A percentile compares a stretch with the other conserved stretches of the same genome.
phyloP scores from a whole-genome alignment of 2,329 filamentous ascomycete species.

The Penicillium polonicum region DNA sequence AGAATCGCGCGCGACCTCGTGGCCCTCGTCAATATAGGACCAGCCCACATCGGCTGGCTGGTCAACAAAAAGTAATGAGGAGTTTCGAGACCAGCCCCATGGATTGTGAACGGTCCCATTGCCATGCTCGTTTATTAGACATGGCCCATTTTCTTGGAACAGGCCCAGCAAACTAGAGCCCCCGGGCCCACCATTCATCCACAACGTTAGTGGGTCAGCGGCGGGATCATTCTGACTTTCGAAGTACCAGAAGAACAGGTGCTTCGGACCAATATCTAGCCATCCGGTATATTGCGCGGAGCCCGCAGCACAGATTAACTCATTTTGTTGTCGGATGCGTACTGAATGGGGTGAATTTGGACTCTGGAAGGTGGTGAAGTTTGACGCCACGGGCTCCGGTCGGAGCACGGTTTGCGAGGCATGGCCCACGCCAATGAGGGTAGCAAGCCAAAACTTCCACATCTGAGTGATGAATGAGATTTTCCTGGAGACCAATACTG shows the following conservation, averaged over 20 bases:
- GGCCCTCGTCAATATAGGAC: slow-evolving; percentile 27
- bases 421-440: neutral
- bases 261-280: slow-evolving; percentile 13
- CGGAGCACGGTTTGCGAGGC: slow-evolving; percentile 6
- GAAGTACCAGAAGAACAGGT: slow-evolving; percentile 45
- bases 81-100: slow-evolving; percentile 24
- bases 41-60: slow-evolving; percentile 29
- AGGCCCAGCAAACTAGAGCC: slow-evolving; percentile 54
- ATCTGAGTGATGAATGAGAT: neutral
- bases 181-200: slow-evolving; percentile 55
- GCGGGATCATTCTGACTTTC: slow-evolving; percentile 45
- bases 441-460: neutral
- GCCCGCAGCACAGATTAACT: slow-evolving; percentile 17
- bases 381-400: neutral
- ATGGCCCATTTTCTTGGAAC: slow-evolving; percentile 51
- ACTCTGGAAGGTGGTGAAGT: slow-evolving; percentile 7
- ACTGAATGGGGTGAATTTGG: slow-evolving; percentile 15
- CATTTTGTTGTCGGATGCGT: slow-evolving; percentile 19
- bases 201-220: slow-evolving; percentile 51
- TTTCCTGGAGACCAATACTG: no score
- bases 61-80: slow-evolving; percentile 29
- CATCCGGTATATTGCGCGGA: slow-evolving; percentile 21
- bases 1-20: slow-evolving; percentile 34
- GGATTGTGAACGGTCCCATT: slow-evolving; percentile 26
- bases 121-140: slow-evolving; percentile 29